Evolutionary conservation across 148 eudicot genomes (phyloP), one percentile per base, ranked within the genome.

Genomic region (Nepenthes gracilis): DNA sequence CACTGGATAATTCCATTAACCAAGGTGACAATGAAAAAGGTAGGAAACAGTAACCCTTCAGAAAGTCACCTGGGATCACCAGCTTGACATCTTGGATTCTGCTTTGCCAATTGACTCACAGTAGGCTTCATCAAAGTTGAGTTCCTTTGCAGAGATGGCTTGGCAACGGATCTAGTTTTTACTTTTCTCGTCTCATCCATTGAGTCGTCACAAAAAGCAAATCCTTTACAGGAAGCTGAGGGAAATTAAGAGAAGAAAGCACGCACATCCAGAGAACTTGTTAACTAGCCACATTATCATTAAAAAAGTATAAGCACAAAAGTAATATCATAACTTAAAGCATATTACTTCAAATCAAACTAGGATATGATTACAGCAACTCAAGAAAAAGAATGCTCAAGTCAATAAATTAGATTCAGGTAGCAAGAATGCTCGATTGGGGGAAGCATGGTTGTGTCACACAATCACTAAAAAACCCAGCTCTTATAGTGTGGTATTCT

Each of bases 71-170:
- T 88, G 49, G 68, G 64, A 58, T 71, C 55, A 66, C 52, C 56
- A 34, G 65, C 67, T 77, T 75, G 82, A 43, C 47, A 72, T 35
- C 83, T 66, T 55, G 70, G 88, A 74, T 79, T 85, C 75, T 83
- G 90, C 75, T 92, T 92, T 62, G 97, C 96, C 71, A 92, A 66
- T 67, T 85, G 93, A 81, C 97, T 92, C 23, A 85, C 94, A 32
- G 97, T 92, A 45, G 97, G 97, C 67, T 85, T 88, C 96, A 85
- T 88, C 60, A 92, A 75, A 55, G 97, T 92, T 55, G 97, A 87
- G 80, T 68, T 67, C 75, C 87, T 88, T 32, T 82, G 77, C 37
- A 62, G 64, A 67, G 67, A 57, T 35, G 84, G 79, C 74, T 81
- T 91, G 33, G 55, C 70, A 57, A 67, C 36, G 15, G 71, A 58